Conservation (phyloP, 2,329 filamentous ascomycete genomes). For the Grosmannia serpens region DNA sequence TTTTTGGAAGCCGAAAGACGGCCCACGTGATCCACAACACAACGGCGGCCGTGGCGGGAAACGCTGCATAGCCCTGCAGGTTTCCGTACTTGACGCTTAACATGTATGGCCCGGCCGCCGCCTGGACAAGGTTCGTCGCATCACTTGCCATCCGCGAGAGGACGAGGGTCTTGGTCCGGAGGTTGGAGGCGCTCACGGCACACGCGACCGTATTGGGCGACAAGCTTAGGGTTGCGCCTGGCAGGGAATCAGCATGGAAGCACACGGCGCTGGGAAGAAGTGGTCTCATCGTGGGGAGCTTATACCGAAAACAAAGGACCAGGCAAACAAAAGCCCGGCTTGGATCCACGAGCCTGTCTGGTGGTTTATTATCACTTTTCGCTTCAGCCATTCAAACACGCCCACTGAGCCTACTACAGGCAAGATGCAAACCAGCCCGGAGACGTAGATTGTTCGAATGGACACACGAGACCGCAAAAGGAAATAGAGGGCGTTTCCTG, state of each 20-base stretch:
- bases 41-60: conserved; percentile 7
- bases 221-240: conserved; percentile 10
- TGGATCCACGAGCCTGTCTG: conserved; percentile 24
- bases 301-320: conserved; percentile 21
- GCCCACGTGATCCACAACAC: conserved; percentile 10
- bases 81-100: conserved; percentile 10
- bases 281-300: too few species aligned
- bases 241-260: background rate
- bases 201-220: conserved; percentile 13
- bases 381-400: conserved; percentile 26
- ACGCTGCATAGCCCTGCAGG: conserved; percentile 10
- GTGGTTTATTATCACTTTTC: conserved; percentile 18
- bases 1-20: conserved; percentile 10
- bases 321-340: conserved; percentile 29
- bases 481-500: conserved; percentile 31
- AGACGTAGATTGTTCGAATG: conserved; percentile 30
- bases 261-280: too few species aligned
- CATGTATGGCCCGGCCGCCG: conserved; percentile 14
- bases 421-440: conserved; percentile 22
- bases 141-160: conserved; percentile 11
- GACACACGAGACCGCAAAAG: conserved; percentile 27
- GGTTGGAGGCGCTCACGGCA: conserved; percentile 8
- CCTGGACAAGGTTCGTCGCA: conserved; percentile 10
- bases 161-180: conserved; percentile 13
- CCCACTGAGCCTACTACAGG: conserved; percentile 29